Percentiles rank a stretch among this genome's conserved stretches.
Evolutionary conservation across 495 filamentous ascomycete genomes (phyloP).

Genomic region (Talaromyces ruber): DNA sequence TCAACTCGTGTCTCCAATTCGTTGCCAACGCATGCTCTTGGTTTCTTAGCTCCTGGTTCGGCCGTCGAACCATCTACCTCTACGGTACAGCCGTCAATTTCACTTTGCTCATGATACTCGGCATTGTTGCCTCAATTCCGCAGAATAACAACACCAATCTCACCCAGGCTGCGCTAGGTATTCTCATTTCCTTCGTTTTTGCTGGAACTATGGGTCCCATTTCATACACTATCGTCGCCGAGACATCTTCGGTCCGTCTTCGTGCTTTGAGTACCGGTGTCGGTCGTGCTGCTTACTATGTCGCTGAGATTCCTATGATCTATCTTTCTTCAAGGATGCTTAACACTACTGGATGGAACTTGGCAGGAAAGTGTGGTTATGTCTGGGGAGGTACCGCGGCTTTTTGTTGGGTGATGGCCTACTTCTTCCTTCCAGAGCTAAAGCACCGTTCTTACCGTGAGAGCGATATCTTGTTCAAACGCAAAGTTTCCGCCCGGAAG

Average conservation of each 20-base stretch:
- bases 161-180: conserved; percentile 42
- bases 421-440: conserved; percentile 28
- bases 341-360: conserved; percentile 26
- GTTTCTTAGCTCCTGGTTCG: conserved; percentile 26
- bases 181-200: conserved; percentile 44
- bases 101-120: conserved; percentile 24
- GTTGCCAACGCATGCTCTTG: conserved; percentile 21
- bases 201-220: conserved; percentile 33
- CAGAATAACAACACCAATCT: conserved; percentile 20
- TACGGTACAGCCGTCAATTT: conserved; percentile 31
- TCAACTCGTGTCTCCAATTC: conserved; percentile 29
- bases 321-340: conserved; percentile 41
- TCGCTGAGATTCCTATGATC: conserved; percentile 41
- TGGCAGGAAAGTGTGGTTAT: conserved; percentile 27
- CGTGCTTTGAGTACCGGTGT: conserved; percentile 43
- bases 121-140: conserved; percentile 34
- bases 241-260: conserved; percentile 46
- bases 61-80: conserved; percentile 40
- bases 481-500: conserved; percentile 18
- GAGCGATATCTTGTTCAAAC: conserved; percentile 33
- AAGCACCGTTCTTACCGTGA: conserved; percentile 32
- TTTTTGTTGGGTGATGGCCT: conserved; percentile 17
- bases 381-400: conserved; percentile 22
- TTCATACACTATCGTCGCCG: conserved; percentile 49
- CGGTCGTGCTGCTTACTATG: conserved; percentile 38